phyloP scores from a whole-genome alignment of 371 early-diverging fungal genomes.

The Saksenaea vasiformis region DNA sequence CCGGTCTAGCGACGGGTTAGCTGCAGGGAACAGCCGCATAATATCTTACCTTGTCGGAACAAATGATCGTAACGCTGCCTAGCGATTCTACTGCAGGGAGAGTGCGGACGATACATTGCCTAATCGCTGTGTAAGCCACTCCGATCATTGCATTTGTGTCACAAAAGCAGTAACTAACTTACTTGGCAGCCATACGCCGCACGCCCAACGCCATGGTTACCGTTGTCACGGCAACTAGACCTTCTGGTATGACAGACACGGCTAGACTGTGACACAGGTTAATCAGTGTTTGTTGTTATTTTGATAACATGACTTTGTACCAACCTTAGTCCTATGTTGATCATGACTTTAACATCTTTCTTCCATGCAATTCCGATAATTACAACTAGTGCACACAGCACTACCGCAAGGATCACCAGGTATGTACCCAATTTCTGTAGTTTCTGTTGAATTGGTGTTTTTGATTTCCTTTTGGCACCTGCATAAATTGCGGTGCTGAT shows the following conservation, averaged over 20 bases:
- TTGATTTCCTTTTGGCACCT: conserved; percentile 59
- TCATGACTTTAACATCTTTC: conserved; percentile 37
- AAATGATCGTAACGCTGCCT: conserved; percentile 91
- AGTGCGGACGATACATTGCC: conserved; percentile 77
- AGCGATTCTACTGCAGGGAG: conserved; percentile 89
- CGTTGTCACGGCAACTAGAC: conserved; percentile 89
- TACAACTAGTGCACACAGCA: conserved; percentile 82
- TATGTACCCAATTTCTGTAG: conserved; percentile 66
- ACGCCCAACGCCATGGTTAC: conserved; percentile 96
- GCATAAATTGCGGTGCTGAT: conserved; percentile 87
- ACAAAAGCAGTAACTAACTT: conserved; percentile 28
- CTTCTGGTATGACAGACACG: conserved; percentile 96
- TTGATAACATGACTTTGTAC: background rate
- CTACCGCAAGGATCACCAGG: conserved; percentile 78
- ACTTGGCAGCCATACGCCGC: conserved; percentile 82
- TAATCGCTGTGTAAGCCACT: conserved; percentile 10
- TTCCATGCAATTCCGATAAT: conserved; percentile 80
- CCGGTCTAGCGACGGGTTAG: conserved; percentile 81
- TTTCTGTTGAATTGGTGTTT: conserved; percentile 81
- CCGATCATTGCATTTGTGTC: background rate
- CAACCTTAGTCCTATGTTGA: conserved; percentile 53
- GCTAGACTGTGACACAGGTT: conserved; percentile 47
- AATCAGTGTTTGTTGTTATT: conserved; percentile 24
- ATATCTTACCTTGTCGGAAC: conserved; percentile 93
- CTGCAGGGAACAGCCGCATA: conserved; percentile 44